Conservation (phyloP, 306 rosid species). For the Abrus pulchellus region DNA sequence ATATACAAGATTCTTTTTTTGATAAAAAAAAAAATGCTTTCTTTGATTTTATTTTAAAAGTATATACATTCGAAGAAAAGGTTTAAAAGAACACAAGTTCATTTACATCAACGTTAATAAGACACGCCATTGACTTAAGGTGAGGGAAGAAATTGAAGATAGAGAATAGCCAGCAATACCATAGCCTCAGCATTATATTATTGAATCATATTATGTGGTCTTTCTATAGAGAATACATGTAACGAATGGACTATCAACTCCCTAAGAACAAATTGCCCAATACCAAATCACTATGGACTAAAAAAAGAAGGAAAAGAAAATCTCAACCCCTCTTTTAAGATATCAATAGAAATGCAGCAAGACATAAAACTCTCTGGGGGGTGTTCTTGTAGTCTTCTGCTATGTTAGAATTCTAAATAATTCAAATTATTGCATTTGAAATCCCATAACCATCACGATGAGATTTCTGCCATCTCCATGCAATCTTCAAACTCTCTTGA, state of each 20-base stretch:
- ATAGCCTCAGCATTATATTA: conserved; percentile 61
- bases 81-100: background rate
- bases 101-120: background rate
- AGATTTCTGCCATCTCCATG: conserved; percentile 96
- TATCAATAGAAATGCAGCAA: conserved; percentile 51
- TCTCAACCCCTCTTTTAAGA: conserved; percentile 35
- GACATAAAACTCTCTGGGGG: conserved; percentile 41
- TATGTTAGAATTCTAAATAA: conserved; percentile 47
- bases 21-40: no score
- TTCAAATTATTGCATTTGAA: conserved; percentile 57
- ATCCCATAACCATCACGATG: conserved; percentile 78
- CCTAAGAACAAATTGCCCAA: conserved; percentile 54
- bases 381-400: conserved; percentile 43
- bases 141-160: conserved; percentile 5
- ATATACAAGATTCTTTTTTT: no score
- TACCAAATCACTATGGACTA: conserved; percentile 49
- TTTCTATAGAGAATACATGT: conserved; percentile 50
- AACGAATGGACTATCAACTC: conserved; percentile 60
- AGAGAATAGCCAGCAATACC: conserved; percentile 31
- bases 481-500: conserved; percentile 72
- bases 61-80: no score
- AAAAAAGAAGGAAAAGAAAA: conserved; percentile 28
- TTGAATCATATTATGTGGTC: conserved; percentile 59
- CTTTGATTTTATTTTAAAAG: no score
- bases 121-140: background rate